Evolutionary conservation across 140 eudicot genomes (phyloP).

Genomic region (Stevia rebaudiana): DNA sequence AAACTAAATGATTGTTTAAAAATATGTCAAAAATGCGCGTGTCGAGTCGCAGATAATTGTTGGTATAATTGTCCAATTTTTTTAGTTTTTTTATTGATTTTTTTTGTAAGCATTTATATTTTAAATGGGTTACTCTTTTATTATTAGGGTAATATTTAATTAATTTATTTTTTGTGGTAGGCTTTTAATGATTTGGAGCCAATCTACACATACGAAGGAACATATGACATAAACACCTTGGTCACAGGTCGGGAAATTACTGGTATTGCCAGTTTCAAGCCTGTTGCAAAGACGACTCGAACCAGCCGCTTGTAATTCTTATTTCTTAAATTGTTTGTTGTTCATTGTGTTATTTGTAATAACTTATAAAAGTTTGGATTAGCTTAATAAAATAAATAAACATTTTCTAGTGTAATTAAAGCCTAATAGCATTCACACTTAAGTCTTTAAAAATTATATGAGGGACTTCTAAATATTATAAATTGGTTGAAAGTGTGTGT

Average conservation of each 20-base stretch:
- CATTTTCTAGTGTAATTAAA: neutral
- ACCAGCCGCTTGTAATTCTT: conserved; percentile 63
- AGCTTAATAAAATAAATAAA: conserved; percentile 6
- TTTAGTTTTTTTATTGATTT: no score
- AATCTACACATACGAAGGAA: conserved; percentile 91
- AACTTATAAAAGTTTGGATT: conserved; percentile 12
- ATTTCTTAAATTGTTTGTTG: conserved; percentile 20
- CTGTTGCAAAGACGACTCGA: conserved; percentile 39
- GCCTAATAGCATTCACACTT: neutral
- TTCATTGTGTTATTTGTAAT: conserved; percentile 6
- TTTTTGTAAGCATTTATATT: no score
- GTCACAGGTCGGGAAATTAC: conserved; percentile 89
- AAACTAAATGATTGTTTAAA: neutral
- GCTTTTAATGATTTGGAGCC: conserved; percentile 99
- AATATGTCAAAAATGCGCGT: neutral
- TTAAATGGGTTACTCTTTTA: neutral
- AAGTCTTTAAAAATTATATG: no score
- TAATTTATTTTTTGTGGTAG: no score
- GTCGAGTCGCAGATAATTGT: neutral
- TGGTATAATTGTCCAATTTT: neutral
- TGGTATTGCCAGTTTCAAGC: conserved; percentile 87
- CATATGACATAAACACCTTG: conserved; percentile 89
- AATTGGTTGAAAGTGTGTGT: no score
- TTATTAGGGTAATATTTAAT: neutral
- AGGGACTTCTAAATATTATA: no score